These are phyloP conservation scores for Penicillium salamii DNA, from an alignment of 495 filamentous ascomycete genomes.

Conservation along the genomic window DNA sequence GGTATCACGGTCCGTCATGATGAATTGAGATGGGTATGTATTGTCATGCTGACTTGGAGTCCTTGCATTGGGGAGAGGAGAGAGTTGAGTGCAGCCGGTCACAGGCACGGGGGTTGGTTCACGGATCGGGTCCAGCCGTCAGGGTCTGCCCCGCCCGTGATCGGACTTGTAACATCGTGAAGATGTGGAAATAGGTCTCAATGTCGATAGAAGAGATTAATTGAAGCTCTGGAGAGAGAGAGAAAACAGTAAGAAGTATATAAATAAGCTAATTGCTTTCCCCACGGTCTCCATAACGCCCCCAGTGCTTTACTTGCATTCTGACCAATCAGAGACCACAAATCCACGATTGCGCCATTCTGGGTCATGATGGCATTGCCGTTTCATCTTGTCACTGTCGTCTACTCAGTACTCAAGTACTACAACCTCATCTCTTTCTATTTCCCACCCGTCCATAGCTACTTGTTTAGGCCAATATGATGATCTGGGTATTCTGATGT, in stretches of 20 bases:
- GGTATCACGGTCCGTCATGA: slow-evolving; percentile 7
- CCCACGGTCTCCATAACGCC: not conserved
- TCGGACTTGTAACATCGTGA: not conserved
- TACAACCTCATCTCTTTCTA: too few relatives aligned
- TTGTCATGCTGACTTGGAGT: not conserved
- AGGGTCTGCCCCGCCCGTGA: not conserved
- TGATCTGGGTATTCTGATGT: too few relatives aligned
- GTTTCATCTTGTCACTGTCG: too few relatives aligned
- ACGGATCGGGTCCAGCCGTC: slow-evolving; percentile 8
- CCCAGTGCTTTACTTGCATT: not conserved
- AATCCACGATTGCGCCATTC: slow-evolving; percentile 7
- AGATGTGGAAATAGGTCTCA: too few relatives aligned
- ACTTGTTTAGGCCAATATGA: too few relatives aligned
- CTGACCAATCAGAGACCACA: slow-evolving; percentile 8
- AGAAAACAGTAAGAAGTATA: too few relatives aligned
- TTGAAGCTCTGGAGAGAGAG: not conserved
- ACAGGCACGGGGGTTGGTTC: not conserved
- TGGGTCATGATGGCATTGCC: not conserved
- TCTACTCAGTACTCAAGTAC: too few relatives aligned
- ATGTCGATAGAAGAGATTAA: not conserved
- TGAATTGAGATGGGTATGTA: not conserved
- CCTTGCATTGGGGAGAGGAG: too few relatives aligned
- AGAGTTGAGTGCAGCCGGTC: too few relatives aligned
- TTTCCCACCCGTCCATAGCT: too few relatives aligned
- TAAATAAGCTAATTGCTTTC: not conserved